phyloP scores from a whole-genome alignment of 805 yeast genomes.

The Cyberlindnera euphorbiiphila region DNA sequence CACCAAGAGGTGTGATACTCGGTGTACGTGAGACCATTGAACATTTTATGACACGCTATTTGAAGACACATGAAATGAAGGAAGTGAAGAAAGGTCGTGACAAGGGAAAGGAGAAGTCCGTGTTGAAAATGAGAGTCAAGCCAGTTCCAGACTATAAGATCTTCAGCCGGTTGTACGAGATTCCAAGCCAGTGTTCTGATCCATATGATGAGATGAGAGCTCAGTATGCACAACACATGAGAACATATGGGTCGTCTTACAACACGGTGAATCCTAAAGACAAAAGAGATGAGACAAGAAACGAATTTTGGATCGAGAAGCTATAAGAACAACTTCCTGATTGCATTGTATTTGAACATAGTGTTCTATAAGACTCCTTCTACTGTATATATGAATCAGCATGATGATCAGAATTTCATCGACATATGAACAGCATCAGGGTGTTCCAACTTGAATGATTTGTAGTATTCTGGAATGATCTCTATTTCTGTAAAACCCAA shows the following conservation, averaged over 20 bases:
- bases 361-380: too few species aligned
- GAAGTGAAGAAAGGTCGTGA: slow-evolving; percentile 11
- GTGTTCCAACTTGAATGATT: slow-evolving; percentile 38
- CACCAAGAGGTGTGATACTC: slow-evolving; percentile 53
- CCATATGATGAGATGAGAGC: slow-evolving; percentile 31
- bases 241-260: slow-evolving; percentile 23
- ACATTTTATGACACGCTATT: slow-evolving; percentile 32
- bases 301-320: slow-evolving; percentile 29
- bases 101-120: slow-evolving; percentile 13
- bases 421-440: slow-evolving; percentile 46
- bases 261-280: slow-evolving; percentile 21
- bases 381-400: background rate
- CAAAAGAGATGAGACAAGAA: slow-evolving; percentile 23
- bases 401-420: slow-evolving; percentile 16
- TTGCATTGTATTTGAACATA: too few species aligned
- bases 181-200: slow-evolving; percentile 22
- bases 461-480: slow-evolving; percentile 43
- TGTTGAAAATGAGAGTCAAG: slow-evolving; percentile 21
- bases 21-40: slow-evolving; percentile 52
- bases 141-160: slow-evolving; percentile 24
- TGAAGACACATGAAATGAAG: slow-evolving; percentile 30
- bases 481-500: slow-evolving; percentile 44
- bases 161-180: slow-evolving; percentile 24
- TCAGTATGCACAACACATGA: slow-evolving; percentile 20
- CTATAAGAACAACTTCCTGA: too few species aligned